Evolutionary conservation across 768 basidiomycete species (phyloP).

Genomic region (Suillus subalutaceus): DNA sequence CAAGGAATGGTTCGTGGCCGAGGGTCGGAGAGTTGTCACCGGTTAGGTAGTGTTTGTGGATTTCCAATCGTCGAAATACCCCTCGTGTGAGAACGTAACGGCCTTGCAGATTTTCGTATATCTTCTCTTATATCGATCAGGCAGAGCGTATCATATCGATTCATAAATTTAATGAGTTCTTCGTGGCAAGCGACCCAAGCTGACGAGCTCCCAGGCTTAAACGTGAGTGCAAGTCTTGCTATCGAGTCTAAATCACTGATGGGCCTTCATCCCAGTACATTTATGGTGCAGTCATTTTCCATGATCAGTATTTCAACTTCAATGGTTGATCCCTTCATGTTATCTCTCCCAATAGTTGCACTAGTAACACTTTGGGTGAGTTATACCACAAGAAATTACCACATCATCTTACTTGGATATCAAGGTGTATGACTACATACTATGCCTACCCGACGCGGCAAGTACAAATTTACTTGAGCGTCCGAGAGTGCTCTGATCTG

Average conservation of each 20-base stretch:
- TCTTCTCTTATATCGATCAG: conserved; percentile 1
- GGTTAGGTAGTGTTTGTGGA: background rate
- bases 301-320: background rate
- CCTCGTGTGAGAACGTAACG: background rate
- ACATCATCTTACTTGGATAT: background rate
- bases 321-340: background rate
- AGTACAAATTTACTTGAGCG: background rate
- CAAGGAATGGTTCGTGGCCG: background rate
- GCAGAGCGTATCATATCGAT: too few species aligned
- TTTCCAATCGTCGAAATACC: background rate
- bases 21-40: background rate
- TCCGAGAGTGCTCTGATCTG: background rate
- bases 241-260: background rate
- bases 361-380: background rate
- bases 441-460: background rate
- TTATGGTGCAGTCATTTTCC: background rate
- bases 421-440: conserved; percentile 1
- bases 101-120: background rate
- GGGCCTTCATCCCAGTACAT: background rate
- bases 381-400: background rate
- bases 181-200: background rate
- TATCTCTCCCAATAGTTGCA: background rate
- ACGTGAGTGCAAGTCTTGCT: background rate
- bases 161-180: background rate
- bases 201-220: background rate